phyloP scores from a whole-genome alignment of 352 stramenopile species.

The Phytophthora sp. region DNA sequence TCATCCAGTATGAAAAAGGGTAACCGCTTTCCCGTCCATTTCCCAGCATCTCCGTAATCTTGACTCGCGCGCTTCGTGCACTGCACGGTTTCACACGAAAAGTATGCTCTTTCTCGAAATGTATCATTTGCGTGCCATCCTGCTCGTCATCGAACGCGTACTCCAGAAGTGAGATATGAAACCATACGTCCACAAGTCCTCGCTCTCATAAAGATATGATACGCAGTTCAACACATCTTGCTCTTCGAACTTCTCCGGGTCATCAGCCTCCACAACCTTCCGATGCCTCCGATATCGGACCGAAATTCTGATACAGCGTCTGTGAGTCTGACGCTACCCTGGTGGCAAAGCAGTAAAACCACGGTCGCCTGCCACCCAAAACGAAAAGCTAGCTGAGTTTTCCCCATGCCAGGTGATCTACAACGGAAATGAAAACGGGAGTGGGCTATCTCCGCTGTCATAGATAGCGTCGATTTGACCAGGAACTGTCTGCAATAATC shows the following conservation, averaged over 20 bases:
- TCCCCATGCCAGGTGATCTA: not conserved
- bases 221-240: not conserved
- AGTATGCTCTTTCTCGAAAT: not conserved
- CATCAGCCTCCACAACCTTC: not conserved
- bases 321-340: not conserved
- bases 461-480: no score
- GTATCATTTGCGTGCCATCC: no score
- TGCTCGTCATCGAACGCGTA: no score
- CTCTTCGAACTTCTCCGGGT: not conserved
- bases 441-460: not conserved
- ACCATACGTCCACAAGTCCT: no score
- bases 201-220: not conserved
- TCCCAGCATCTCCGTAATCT: not conserved
- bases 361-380: not conserved
- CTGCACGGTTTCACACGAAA: not conserved
- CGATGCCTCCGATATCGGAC: not conserved
- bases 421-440: not conserved
- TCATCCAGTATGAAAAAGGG: not conserved
- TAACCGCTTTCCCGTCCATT: not conserved
- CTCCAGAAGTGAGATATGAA: no score
- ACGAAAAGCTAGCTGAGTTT: not conserved
- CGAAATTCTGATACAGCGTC: not conserved
- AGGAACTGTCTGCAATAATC: no score
- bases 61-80: not conserved
- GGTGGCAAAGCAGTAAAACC: not conserved